Base-by-base conservation (phyloP, 2,329 filamentous ascomycete species). In the Neofusicoccum cordaticola region DNA sequence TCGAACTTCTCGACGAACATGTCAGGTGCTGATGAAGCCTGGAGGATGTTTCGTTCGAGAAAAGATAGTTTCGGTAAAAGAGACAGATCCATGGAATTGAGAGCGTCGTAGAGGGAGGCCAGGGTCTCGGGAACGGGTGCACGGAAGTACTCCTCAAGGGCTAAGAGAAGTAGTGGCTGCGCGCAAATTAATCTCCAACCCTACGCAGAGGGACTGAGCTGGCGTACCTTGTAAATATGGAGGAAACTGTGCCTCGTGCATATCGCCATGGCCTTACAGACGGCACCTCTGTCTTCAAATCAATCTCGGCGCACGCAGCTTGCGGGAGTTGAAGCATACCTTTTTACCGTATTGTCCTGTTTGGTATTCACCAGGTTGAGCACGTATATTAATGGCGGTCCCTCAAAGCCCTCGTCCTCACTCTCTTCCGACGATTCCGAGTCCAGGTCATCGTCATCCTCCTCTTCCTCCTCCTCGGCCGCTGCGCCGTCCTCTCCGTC, bases 221-320 rank as follows among this genome's bases (percentile, higher is more conserved):
- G 13, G 4, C 39, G 19, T 76, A 90, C 91, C 85, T 99, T 99
- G 82, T 99, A 99, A 68, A 99, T 99, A 79, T 99, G 95, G 69
- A 99, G 81, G 78, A 99, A 99, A 2, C 95, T 93, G 81, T 99
- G 95, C 48, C 95, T 85, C 7, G 95, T 99, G 82, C 95, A 99
- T 70, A 99, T 97, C 35, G 95, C 95, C 95, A 99, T 99, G 47
- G 95, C 92, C 76, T 98, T 98, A 65, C 98, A 94, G 57, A 97
- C 85, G 19, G 95, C 95, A 65, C 95, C 95, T 84, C 95, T 89
- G 67, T 34, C 52, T n/a, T 56, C 17, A 39, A 12, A 37, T 63
- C 31, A 65, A 45, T 22, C 17, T 41, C 8, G 27, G n/a, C 39
- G 7, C 17, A 7, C 37, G 27, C 58, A 53, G 67, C 71, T 41